These are phyloP conservation scores for Phyllosticta ampelicida DNA, from an alignment of 2,329 filamentous ascomycete species.

Conservation along the genomic window DNA sequence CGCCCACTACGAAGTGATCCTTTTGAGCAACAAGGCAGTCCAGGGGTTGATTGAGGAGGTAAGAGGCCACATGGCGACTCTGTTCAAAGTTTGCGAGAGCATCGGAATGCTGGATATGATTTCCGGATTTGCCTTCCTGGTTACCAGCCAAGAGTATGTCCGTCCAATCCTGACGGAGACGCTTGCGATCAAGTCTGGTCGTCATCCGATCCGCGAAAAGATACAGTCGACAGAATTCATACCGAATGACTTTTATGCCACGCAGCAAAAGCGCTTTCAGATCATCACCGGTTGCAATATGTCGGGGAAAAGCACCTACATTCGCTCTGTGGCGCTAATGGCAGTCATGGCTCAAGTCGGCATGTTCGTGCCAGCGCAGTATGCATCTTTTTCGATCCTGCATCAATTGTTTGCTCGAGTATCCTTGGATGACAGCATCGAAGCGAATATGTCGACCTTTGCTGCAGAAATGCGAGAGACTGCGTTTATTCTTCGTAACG, in stretches of 20 bases:
- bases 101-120: conserved; percentile 78
- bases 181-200: conserved; percentile 60
- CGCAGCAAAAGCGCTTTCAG: conserved; percentile 71
- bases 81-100: conserved; percentile 80
- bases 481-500: conserved; percentile 80
- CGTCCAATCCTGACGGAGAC: conserved; percentile 58
- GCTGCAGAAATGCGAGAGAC: conserved; percentile 93
- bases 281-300: conserved; percentile 96
- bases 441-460: conserved; percentile 88
- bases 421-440: conserved; percentile 76
- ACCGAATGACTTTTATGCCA: conserved; percentile 84
- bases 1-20: conserved; percentile 71
- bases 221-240: conserved; percentile 60
- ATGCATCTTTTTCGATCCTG: conserved; percentile 69
- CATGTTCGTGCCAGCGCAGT: conserved; percentile 77
- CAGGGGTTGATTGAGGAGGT: conserved; percentile 61
- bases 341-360: conserved; percentile 92
- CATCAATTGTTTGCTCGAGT: conserved; percentile 80
- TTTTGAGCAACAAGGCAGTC: conserved; percentile 69
- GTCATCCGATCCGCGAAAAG: conserved; percentile 71
- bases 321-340: conserved; percentile 71
- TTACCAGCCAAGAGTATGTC: conserved; percentile 55
- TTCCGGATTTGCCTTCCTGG: conserved; percentile 44
- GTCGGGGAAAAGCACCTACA: conserved; percentile 93
- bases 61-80: conserved; percentile 55